Evolutionary conservation across 257 asterid genomes (phyloP), one percentile per base, ranked within the genome.

Genomic region (Fraxinus quadrangulata): DNA sequence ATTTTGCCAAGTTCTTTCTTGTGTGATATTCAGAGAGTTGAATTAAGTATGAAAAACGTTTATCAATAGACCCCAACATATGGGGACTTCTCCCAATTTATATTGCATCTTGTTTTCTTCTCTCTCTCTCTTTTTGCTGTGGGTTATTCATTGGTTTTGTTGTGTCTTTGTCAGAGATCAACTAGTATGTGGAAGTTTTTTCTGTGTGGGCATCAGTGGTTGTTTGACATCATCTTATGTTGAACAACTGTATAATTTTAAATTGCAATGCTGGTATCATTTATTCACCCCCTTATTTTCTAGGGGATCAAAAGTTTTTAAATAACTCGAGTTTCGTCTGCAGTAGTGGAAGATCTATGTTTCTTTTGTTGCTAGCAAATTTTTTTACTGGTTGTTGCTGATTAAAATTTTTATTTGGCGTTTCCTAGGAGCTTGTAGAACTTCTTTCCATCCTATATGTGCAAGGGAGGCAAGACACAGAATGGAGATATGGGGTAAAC

Each of bases 401-500:
- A 75, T 84, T 81, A 69, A 79, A 72, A 17, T 70, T 70, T 73
- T 80, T 80, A 66, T 84, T 89, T 80, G 63, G 71, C 83, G 75
- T 80, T 81, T 83, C 61, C 51, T 90, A 96, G 99, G 98, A 83
- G 90, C 97, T 86, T 96, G 99, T 87, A 92, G 99, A 88, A 92
- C 94, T 73, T 90, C 98, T 33, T 96, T 96, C 86, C 99, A 96
- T 86, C 99, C 99, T 78, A 87, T 92, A 72, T 96, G 99, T 88
- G 99, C 98, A 30, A 87, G 99, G 89, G 99, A 96, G 83, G 98
- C 97, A 71, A 83, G 83, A 74, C 93, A 93, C 83, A 86, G 94
- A 84, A 90, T 96, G 98, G 98, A 96, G 90, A 93, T 96, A 80
- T 96, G 99, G 99, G 98, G 97, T 65, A 93, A 90, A 86, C 89